Percentiles rank a stretch among this genome's conserved stretches.
These are phyloP conservation scores for Mycosphaerella arachidis DNA, from an alignment of 2,329 filamentous ascomycete genomes.

Conservation along the genomic window DNA sequence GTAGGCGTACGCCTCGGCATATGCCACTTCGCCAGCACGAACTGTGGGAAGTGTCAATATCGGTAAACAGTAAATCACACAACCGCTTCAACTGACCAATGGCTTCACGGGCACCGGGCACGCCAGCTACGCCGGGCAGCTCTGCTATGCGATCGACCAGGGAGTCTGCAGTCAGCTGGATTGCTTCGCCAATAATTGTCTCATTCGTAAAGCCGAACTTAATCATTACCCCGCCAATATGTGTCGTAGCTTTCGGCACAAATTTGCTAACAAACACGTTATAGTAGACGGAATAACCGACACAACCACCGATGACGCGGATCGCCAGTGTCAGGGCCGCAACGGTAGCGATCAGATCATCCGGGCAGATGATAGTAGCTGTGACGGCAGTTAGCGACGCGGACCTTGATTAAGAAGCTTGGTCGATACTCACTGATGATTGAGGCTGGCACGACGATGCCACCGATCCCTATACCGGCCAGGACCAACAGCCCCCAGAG, in stretches of 20 bases:
- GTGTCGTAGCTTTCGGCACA: constrained; percentile 38
- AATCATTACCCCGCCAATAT: constrained; percentile 50
- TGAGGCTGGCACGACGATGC: constrained; percentile 62
- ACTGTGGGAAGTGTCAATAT: constrained; percentile 7
- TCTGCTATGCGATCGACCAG: constrained; percentile 47
- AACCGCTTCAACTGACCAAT: not conserved
- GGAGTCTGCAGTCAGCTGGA: constrained; percentile 51
- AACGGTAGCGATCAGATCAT: constrained; percentile 66
- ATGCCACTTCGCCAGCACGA: constrained; percentile 25
- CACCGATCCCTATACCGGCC: constrained; percentile 59
- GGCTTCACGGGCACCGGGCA: constrained; percentile 34
- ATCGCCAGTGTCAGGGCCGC: constrained; percentile 65
- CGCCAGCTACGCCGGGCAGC: constrained; percentile 51
- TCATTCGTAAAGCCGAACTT: constrained; percentile 45
- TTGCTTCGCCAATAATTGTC: constrained; percentile 43
- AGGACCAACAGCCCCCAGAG: constrained; percentile 40
- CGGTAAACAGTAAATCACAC: not conserved
- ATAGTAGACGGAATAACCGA: constrained; percentile 45
- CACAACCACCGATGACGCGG: constrained; percentile 62
- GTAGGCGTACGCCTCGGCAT: constrained; percentile 27
- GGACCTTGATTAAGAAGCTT: not conserved
- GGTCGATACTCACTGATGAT: constrained; percentile 47
- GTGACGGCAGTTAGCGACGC: not conserved
- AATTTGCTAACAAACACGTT: constrained; percentile 38
- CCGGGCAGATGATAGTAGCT: constrained; percentile 63